Percentiles rank a stretch among this genome's conserved stretches.
phyloP scores from a whole-genome alignment of 495 filamentous ascomycete species.

The Bombardia bombarda region DNA sequence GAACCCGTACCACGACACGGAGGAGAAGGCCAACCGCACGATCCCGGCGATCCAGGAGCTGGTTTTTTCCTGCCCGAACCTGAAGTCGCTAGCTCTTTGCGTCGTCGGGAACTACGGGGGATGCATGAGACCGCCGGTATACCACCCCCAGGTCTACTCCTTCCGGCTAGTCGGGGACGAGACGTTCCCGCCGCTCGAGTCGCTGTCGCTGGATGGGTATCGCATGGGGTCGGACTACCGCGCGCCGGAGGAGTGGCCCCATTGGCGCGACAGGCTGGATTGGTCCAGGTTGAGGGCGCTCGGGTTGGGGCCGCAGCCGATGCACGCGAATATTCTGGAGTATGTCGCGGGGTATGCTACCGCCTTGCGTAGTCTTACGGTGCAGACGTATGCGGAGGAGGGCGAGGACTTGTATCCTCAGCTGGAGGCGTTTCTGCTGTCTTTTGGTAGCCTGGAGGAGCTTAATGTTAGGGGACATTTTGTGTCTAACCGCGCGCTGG shows the following conservation, averaged over 20 bases:
- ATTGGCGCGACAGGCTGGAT: constrained; percentile 3
- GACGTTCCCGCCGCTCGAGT: constrained; percentile 2
- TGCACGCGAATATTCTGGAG: neutral
- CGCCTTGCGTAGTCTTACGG: constrained; percentile 1
- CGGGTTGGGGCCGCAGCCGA: neutral
- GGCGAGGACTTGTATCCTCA: neutral
- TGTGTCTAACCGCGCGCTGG: neutral
- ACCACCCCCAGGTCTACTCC: neutral
- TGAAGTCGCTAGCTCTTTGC: neutral
- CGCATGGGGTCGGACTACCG: neutral
- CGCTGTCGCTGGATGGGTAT: constrained; percentile 1
- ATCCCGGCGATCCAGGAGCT: neutral
- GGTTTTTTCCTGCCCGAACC: constrained; percentile 1
- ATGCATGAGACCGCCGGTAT: constrained; percentile 1
- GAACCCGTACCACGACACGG: neutral
- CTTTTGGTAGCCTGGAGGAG: constrained; percentile 3
- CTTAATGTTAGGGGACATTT: constrained; percentile 2
- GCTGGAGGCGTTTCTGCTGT: neutral
- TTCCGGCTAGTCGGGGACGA: constrained; percentile 1
- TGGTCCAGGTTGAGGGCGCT: constrained; percentile 2
- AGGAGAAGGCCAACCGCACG: neutral
- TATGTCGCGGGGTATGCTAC: neutral
- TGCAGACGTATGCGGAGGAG: neutral
- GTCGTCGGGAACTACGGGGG: constrained; percentile 2
- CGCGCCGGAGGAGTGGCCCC: constrained; percentile 3